Evolutionary conservation across 75 land plant species (phyloP), one percentile per base, ranked within the genome.

Genomic region (Adiantum capillusveneris): DNA sequence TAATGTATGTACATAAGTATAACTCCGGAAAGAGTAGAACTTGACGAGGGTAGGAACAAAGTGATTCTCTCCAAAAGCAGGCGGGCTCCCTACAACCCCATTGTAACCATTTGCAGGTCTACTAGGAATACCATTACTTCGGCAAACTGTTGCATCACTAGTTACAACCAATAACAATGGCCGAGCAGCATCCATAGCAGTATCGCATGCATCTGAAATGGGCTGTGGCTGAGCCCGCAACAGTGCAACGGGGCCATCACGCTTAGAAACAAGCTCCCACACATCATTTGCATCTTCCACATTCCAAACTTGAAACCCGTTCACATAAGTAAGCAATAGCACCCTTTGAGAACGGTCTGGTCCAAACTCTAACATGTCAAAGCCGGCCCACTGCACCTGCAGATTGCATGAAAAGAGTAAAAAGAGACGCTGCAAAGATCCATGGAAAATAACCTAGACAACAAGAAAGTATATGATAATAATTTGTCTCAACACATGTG

Each of bases 291-390:
- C 86, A 14, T 85, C 83, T 68, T 92, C 87, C 53, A 92, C 84
- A 66, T 92, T 95, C 86, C 89, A 92, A 19, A 92, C 84, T 73
- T 92, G 90, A 64, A 92, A 92, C 22, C 97, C 97, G 64, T 80
- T 80, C 14, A 71, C 49, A 56, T 82, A 88, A 11, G 84, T 81
- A 46, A 92, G 75, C 66, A 92, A 60, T 7, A 92, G 76, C 59
- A 85, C 84, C 48, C 63, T 72, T 0, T 79, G 82, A 58, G 67
- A 41, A 45, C 62, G 55, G 18, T 55, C 74, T 42, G 68, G 76
- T 11, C 74, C 82, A 41, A 65, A 58, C 59, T 92, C 95, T 68
- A 92, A 60, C 62, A 73, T 92, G 74, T 92, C 97, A 70, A 92
- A 88, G 11, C 80, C 77, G 29, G 97, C 82, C 94, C 95, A 92